phyloP scores from a whole-genome alignment of 257 asterid species.

The Fraxinus americana region DNA sequence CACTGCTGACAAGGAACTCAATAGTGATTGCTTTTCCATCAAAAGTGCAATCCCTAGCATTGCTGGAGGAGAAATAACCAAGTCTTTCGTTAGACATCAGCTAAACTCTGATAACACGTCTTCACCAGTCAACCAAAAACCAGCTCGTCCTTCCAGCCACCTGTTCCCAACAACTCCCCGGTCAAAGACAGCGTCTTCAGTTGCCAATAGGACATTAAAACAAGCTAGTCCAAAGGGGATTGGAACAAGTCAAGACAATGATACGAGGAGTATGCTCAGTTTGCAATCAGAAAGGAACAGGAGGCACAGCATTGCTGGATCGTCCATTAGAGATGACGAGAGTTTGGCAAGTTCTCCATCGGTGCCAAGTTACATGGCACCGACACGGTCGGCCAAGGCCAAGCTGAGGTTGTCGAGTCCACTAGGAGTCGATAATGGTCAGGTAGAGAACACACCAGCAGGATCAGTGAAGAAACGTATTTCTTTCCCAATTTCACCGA shows the following conservation, averaged over 20 bases:
- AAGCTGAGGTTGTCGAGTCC: constrained; percentile 76
- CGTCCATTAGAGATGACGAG: constrained; percentile 81
- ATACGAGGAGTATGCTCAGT: constrained; percentile 61
- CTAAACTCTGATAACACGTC: constrained; percentile 65
- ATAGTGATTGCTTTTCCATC: constrained; percentile 40
- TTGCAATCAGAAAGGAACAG: constrained; percentile 65
- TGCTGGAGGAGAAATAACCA: constrained; percentile 64
- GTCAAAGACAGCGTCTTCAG: constrained; percentile 39
- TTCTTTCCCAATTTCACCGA: constrained; percentile 84
- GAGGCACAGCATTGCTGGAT: constrained; percentile 88
- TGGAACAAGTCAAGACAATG: constrained; percentile 68
- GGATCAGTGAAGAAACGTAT: constrained; percentile 77
- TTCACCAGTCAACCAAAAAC: constrained; percentile 57
- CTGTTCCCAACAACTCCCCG: constrained; percentile 53
- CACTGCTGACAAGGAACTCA: constrained; percentile 54
- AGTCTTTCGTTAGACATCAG: constrained; percentile 82
- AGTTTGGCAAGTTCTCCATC: constrained; percentile 76
- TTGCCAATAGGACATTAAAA: constrained; percentile 51
- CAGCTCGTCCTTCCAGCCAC: constrained; percentile 25
- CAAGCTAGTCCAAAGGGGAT: constrained; percentile 65
- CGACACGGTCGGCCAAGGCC: constrained; percentile 84
- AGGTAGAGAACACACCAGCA: constrained; percentile 52
- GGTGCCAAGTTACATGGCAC: constrained; percentile 83
- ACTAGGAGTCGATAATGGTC: constrained; percentile 54
- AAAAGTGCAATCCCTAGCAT: constrained; percentile 40